phyloP scores from a whole-genome alignment of 2,329 filamentous ascomycete species.

The Ophiocordyceps camponoti-leonardi region DNA sequence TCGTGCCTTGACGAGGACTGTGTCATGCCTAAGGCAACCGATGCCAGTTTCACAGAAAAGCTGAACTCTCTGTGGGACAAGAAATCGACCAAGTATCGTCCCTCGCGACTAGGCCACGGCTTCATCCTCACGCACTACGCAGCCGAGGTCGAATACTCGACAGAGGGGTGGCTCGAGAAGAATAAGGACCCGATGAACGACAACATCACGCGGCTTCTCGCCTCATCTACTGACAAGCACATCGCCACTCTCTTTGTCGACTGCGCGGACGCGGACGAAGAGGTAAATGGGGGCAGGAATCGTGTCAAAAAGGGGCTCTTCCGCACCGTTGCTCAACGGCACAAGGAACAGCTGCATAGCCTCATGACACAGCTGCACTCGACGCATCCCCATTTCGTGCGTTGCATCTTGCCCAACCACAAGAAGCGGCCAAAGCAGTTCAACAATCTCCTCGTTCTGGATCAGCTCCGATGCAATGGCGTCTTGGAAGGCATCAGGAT shows the following conservation, averaged over 20 bases:
- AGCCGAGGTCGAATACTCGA: constrained; percentile 93
- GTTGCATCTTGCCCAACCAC: constrained; percentile 94
- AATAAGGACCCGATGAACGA: constrained; percentile 98
- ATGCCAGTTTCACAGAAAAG: constrained; percentile 94
- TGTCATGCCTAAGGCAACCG: constrained; percentile 97
- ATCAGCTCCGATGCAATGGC: constrained; percentile 97
- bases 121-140: constrained; percentile 97
- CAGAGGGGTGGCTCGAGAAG: constrained; percentile 90
- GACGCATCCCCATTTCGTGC: constrained; percentile 94
- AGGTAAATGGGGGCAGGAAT: constrained; percentile 47
- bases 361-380: constrained; percentile 89
- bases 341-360: constrained; percentile 96
- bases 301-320: constrained; percentile 95
- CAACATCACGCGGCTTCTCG: constrained; percentile 80
- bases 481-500: constrained; percentile 97
- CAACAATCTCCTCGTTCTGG: constrained; percentile 78
- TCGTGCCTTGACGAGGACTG: constrained; percentile 95
- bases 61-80: constrained; percentile 94
- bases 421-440: constrained; percentile 93
- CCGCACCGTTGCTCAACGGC: constrained; percentile 85
- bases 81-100: constrained; percentile 83
- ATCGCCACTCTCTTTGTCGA: constrained; percentile 74
- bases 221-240: constrained; percentile 66
- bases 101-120: constrained; percentile 73
- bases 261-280: constrained; percentile 70